These are phyloP conservation scores for Ogataea chonburiensis DNA, from an alignment of 805 yeast species.

Conservation along the genomic window DNA sequence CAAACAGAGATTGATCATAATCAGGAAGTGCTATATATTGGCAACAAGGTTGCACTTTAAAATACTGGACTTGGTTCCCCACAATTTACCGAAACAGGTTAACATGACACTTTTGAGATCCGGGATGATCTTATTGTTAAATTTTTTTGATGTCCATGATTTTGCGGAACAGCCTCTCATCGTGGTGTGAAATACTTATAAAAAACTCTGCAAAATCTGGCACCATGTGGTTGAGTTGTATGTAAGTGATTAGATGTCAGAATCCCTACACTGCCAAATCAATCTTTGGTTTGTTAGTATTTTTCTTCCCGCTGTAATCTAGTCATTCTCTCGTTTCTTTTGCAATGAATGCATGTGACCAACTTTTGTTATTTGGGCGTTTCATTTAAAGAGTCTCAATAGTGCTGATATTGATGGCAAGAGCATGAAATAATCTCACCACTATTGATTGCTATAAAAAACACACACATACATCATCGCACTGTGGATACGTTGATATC, in stretches of 20 bases:
- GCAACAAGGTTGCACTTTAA: conserved; percentile 19
- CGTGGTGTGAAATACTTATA: no score
- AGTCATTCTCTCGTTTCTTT: conserved; percentile 5
- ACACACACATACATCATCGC: conserved; percentile 2
- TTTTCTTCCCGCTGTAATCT: no score
- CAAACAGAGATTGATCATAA: conserved; percentile 12
- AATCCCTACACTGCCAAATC: no score
- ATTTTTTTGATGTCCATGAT: no score
- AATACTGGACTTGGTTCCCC: no score
- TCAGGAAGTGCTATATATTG: conserved; percentile 26
- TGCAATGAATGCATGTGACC: conserved; percentile 8
- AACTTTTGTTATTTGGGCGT: conserved; percentile 9
- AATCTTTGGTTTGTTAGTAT: no score
- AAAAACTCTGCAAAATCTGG: no score
- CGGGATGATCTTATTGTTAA: neutral
- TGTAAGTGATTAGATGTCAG: no score
- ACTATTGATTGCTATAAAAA: conserved; percentile 4
- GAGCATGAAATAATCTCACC: conserved; percentile 1
- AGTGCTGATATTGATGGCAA: neutral
- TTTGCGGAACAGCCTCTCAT: no score
- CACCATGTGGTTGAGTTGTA: no score
- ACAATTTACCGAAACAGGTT: conserved; percentile 2
- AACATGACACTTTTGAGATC: neutral
- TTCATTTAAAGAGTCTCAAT: conserved; percentile 1
- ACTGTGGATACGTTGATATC: conserved; percentile 7